phyloP scores from a whole-genome alignment of 192 early-diverging fungal species.

The Radiomyces spectabilis region DNA sequence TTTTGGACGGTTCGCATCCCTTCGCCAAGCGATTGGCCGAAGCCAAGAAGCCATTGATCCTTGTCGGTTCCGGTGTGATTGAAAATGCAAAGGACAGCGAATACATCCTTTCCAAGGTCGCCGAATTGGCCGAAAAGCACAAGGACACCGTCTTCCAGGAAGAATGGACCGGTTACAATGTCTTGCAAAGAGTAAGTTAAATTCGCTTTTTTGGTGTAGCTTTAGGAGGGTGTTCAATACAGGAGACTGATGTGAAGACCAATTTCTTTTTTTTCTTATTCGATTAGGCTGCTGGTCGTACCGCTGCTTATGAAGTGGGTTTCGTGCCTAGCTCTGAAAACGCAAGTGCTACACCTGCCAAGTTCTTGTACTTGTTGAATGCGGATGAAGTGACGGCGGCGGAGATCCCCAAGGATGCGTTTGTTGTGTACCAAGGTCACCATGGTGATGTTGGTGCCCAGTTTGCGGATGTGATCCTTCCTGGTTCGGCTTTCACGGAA shows the following conservation, averaged over 20 bases:
- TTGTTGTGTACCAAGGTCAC: conserved; percentile 99
- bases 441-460: conserved; percentile 96
- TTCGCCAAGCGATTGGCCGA: conserved; percentile 67
- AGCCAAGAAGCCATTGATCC: conserved; percentile 89
- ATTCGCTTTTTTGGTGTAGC: too few relatives aligned
- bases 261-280: too few relatives aligned
- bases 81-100: conserved; percentile 66
- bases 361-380: conserved; percentile 88
- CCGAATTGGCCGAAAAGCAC: conserved; percentile 63
- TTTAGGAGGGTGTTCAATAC: too few relatives aligned
- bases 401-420: conserved; percentile 82
- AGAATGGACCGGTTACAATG: conserved; percentile 86
- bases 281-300: conserved; percentile 67
- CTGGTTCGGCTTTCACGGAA: conserved; percentile 93
- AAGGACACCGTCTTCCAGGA: conserved; percentile 62
- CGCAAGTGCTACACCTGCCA: conserved; percentile 23
- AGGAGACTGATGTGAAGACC: too few relatives aligned
- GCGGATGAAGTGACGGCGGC: conserved; percentile 77
- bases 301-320: conserved; percentile 88
- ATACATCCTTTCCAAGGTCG: conserved; percentile 66
- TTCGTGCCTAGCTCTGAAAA: conserved; percentile 58
- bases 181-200: conserved; percentile 78
- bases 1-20: conserved; percentile 59
- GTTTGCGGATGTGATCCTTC: conserved; percentile 92
- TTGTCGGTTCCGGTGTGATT: conserved; percentile 76